A percentile compares a stretch with the other conserved stretches of the same genome.
These are phyloP conservation scores for Lodderomyces elongisporus DNA, from an alignment of 1,139 yeast species.

Conservation along the genomic window DNA sequence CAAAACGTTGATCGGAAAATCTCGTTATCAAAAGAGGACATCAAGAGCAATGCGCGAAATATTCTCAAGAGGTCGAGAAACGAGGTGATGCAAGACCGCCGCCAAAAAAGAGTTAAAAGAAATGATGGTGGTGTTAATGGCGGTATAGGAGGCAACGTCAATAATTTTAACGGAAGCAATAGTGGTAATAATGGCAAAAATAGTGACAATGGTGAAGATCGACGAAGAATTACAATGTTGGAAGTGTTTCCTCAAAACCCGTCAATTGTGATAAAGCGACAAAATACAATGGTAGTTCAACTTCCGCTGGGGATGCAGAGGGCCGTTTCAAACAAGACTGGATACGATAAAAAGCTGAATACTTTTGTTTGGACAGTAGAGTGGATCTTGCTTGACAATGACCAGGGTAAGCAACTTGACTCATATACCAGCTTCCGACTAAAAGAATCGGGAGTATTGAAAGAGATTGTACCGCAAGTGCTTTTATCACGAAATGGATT, in stretches of 20 bases:
- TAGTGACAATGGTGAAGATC: conserved; percentile 18
- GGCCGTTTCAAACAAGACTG: conserved; percentile 60
- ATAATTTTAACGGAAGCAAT: conserved; percentile 6
- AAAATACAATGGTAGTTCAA: conserved; percentile 36
- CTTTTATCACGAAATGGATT: conserved; percentile 18
- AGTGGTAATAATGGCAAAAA: conserved; percentile 33
- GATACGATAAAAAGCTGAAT: conserved; percentile 63
- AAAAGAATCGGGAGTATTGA: conserved; percentile 32
- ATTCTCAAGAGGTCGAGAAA: conserved; percentile 27
- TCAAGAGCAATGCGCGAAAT: conserved; percentile 30
- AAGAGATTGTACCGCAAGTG: conserved; percentile 38
- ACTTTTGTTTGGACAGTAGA: conserved; percentile 78
- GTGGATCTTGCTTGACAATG: conserved; percentile 46
- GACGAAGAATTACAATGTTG: conserved; percentile 20
- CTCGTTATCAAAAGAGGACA: conserved; percentile 48
- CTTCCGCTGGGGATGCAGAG: conserved; percentile 79
- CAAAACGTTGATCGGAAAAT: conserved; percentile 55
- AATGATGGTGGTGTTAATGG: conserved; percentile 14
- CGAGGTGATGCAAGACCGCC: conserved; percentile 10
- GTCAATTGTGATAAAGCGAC: conserved; percentile 24
- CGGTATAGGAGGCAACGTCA: conserved; percentile 2
- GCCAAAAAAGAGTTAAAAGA: conserved; percentile 14
- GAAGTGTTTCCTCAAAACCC: conserved; percentile 23
- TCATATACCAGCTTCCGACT: conserved; percentile 44
- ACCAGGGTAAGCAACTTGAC: conserved; percentile 16